A percentile compares a stretch with the other conserved stretches of the same genome.
Conservation (phyloP, 768 basidiomycete genomes). For the Tulasnella sp. region DNA sequence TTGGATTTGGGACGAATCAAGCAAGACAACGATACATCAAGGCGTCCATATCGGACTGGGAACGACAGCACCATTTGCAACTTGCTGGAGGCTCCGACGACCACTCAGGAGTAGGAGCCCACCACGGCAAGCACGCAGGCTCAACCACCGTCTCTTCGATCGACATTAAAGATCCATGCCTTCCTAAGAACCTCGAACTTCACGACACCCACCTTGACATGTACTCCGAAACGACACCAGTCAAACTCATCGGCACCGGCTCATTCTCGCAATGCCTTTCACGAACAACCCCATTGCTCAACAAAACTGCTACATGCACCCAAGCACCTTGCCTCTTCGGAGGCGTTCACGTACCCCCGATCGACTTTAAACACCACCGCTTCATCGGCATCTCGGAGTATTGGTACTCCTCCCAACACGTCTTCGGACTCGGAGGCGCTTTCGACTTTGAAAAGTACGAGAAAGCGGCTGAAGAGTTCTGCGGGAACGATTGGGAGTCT, state of each 20-base stretch:
- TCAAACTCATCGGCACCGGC: conserved; percentile 64
- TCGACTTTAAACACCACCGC: conserved; percentile 84
- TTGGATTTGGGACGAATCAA: conserved; percentile 96
- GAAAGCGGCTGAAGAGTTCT: conserved; percentile 79
- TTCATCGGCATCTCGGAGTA: conserved; percentile 99
- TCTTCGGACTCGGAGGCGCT: conserved; percentile 86
- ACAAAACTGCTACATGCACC: conserved; percentile 66
- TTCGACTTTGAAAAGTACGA: conserved; percentile 98
- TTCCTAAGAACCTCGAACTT: conserved; percentile 63
- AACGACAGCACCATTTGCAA: conserved; percentile 26
- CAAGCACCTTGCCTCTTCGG: conserved; percentile 70
- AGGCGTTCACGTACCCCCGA: conserved; percentile 84
- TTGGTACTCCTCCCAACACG: conserved; percentile 98
- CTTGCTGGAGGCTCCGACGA: neutral
- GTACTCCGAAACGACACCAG: conserved; percentile 38
- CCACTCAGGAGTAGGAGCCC: conserved; percentile 2
- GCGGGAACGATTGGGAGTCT: conserved; percentile 62
- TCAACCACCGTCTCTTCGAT: neutral
- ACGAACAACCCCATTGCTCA: conserved; percentile 63
- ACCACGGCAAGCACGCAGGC: conserved; percentile 9
- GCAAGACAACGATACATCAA: conserved; percentile 90
- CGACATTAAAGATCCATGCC: conserved; percentile 74
- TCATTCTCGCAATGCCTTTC: conserved; percentile 78
- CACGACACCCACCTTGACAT: conserved; percentile 32
- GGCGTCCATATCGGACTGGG: conserved; percentile 46